Percentiles rank a stretch among this genome's conserved stretches.
These are phyloP conservation scores for Pleomassaria siparia DNA, from an alignment of 2,329 filamentous ascomycete genomes.

Conservation along the genomic window DNA sequence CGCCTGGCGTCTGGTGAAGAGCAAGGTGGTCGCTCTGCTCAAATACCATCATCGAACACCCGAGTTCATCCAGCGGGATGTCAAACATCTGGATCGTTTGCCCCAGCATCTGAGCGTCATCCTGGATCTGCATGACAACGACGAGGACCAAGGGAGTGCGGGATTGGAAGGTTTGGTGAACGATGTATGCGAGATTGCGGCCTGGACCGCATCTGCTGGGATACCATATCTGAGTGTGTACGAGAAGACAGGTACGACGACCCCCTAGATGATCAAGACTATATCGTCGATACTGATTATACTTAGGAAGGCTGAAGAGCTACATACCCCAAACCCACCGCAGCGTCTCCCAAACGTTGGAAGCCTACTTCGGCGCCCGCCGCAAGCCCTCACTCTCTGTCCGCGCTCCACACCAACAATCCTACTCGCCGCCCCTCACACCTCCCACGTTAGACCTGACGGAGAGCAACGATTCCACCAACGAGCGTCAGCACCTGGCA, in stretches of 20 bases:
- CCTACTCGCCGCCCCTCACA: slow-evolving; percentile 54
- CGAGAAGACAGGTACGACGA: slow-evolving; percentile 75
- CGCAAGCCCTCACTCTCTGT: slow-evolving; percentile 70
- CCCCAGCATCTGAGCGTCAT: slow-evolving; percentile 89
- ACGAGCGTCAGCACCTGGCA: slow-evolving; percentile 49
- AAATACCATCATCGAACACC: slow-evolving; percentile 97
- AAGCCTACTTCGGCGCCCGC: slow-evolving; percentile 78
- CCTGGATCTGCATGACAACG: slow-evolving; percentile 68
- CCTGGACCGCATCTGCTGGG: slow-evolving; percentile 89
- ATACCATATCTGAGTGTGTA: slow-evolving; percentile 89
- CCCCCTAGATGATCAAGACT: neutral
- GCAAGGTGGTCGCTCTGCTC: slow-evolving; percentile 77
- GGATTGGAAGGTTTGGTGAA: slow-evolving; percentile 83
- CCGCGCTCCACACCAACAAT: slow-evolving; percentile 69
- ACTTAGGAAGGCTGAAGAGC: slow-evolving; percentile 78
- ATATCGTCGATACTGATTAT: neutral
- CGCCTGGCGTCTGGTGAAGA: slow-evolving; percentile 74
- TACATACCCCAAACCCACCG: slow-evolving; percentile 85
- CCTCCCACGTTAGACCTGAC: slow-evolving; percentile 36
- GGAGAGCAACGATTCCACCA: slow-evolving; percentile 41
- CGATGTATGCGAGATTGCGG: slow-evolving; percentile 86
- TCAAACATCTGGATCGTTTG: slow-evolving; percentile 70
- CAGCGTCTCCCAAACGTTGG: slow-evolving; percentile 75
- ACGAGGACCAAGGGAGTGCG: slow-evolving; percentile 64
- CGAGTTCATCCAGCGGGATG: slow-evolving; percentile 86